Conservation (phyloP, 116 monocot genomes). For the Cymodocea nodosa region DNA sequence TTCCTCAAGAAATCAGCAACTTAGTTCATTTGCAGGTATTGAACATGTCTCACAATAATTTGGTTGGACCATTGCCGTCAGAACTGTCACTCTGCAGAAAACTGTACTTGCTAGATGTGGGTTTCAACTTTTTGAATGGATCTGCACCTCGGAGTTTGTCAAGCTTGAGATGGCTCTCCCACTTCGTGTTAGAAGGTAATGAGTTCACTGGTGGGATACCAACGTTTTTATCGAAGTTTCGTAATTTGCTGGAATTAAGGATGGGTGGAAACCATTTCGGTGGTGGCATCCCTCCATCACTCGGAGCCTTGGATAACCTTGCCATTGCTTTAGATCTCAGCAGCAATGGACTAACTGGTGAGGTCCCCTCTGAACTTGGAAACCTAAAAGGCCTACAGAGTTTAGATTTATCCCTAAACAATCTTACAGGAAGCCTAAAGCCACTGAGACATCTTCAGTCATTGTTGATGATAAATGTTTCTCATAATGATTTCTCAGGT, state of each 20-base stretch:
- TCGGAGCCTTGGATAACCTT: slow-evolving; percentile 37
- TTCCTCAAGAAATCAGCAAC: slow-evolving; percentile 52
- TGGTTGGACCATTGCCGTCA: slow-evolving; percentile 40
- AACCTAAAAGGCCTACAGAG: slow-evolving; percentile 35
- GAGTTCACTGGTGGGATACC: slow-evolving; percentile 58
- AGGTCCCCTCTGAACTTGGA: slow-evolving; percentile 28
- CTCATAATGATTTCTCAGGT: slow-evolving; percentile 62
- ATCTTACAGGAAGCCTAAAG: slow-evolving; percentile 45
- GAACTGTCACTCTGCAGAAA: slow-evolving; percentile 48
- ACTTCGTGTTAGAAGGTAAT: slow-evolving; percentile 46
- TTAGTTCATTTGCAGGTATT: slow-evolving; percentile 37
- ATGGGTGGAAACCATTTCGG: slow-evolving; percentile 54
- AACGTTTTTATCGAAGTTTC: slow-evolving; percentile 31
- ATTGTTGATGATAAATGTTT: slow-evolving; percentile 49
- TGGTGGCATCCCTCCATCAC: slow-evolving; percentile 57
- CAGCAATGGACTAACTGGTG: slow-evolving; percentile 38
- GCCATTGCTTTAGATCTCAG: slow-evolving; percentile 57
- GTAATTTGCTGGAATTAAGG: slow-evolving; percentile 37
- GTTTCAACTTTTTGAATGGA: slow-evolving; percentile 78
- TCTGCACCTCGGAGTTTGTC: slow-evolving; percentile 35
- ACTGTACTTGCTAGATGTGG: slow-evolving; percentile 50
- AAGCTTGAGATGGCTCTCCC: slow-evolving; percentile 34
- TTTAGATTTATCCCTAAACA: slow-evolving; percentile 76
- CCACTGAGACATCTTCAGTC: slow-evolving; percentile 28
- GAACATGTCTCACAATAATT: slow-evolving; percentile 45